A percentile compares a stretch with the other conserved stretches of the same genome.
Conservation (phyloP, 345 rosid species). For the Camelina hispida region DNA sequence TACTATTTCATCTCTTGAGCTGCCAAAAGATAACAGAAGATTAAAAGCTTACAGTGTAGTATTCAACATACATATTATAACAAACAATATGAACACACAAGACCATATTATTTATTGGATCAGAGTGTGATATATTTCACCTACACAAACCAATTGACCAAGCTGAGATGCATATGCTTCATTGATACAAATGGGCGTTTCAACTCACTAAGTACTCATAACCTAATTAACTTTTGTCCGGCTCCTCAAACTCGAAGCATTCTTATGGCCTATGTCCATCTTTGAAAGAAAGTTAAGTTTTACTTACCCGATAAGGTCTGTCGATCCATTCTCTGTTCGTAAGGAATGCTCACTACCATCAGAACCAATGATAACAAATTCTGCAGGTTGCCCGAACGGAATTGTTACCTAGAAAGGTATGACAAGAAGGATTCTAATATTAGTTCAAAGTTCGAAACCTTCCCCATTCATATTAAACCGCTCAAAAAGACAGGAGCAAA, state of each 20-base stretch:
- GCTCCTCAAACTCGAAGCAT: conserved; percentile 11
- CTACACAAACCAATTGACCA: conserved; percentile 17
- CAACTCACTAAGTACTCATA: conserved; percentile 16
- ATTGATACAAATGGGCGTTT: conserved; percentile 5
- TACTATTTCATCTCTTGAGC: conserved; percentile 85
- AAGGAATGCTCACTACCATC: conserved; percentile 56
- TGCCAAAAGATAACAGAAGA: conserved; percentile 51
- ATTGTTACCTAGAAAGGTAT: conserved; percentile 60
- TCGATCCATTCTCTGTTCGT: conserved; percentile 57
- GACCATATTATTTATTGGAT: background rate
- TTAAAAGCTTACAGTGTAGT: background rate
- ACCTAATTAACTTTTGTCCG: background rate
- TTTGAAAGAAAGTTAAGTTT: conserved; percentile 10
- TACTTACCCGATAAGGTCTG: conserved; percentile 71
- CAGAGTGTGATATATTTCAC: background rate
- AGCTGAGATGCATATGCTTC: conserved; percentile 19
- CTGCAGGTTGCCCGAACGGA: conserved; percentile 68
- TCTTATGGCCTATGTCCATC: conserved; percentile 15
- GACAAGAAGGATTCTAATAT: conserved; percentile 20
- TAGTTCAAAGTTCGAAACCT: conserved; percentile 15
- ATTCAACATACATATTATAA: conserved; percentile 2
- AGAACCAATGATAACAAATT: conserved; percentile 59
- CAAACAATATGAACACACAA: background rate
- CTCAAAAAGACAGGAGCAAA: conserved; percentile 24
- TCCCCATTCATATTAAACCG: background rate